Percentiles rank a stretch among this genome's conserved stretches.
Evolutionary conservation across 768 basidiomycete species (phyloP).

Genomic region (Serendipita sp.): DNA sequence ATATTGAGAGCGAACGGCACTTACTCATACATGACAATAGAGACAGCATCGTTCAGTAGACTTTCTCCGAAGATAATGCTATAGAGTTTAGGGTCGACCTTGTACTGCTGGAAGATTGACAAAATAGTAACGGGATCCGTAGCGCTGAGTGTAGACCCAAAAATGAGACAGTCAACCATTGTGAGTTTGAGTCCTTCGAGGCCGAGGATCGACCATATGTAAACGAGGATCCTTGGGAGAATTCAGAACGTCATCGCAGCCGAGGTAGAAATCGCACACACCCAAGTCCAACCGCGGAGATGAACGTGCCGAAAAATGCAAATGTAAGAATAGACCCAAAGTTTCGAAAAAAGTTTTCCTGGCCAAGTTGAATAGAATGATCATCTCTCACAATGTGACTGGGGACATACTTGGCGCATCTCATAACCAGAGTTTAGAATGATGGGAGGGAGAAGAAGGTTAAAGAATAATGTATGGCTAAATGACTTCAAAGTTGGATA

Average conservation of each 20-base stretch:
- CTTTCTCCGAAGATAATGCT: constrained; percentile 95
- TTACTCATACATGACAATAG: constrained; percentile 99
- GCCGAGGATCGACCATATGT: constrained; percentile 86
- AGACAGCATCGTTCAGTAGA: constrained; percentile 94
- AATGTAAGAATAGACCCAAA: constrained; percentile 92
- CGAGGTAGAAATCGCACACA: constrained; percentile 28
- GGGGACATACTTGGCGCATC: constrained; percentile 65
- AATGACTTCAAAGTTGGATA: constrained; percentile 46
- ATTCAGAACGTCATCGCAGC: constrained; percentile 18
- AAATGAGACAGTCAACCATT: constrained; percentile 84
- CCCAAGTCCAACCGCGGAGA: constrained; percentile 94
- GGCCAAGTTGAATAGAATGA: constrained; percentile 11
- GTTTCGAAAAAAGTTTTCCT: constrained; percentile 98
- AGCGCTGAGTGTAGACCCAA: constrained; percentile 91
- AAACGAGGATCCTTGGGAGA: constrained; percentile 72
- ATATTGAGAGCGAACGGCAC: constrained; percentile 22
- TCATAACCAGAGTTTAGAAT: constrained; percentile 97
- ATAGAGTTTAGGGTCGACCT: constrained; percentile 96
- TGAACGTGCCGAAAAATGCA: constrained; percentile 90
- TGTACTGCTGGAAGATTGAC: constrained; percentile 96
- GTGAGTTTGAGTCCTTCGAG: constrained; percentile 77
- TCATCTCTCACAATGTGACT: neutral
- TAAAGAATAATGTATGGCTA: constrained; percentile 95
- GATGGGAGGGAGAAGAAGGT: constrained; percentile 93
- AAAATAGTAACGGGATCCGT: constrained; percentile 98